A percentile compares a stretch with the other conserved stretches of the same genome.
These are phyloP conservation scores for Apophysomyces variabilis DNA, from an alignment of 371 early-diverging fungal genomes.

Conservation along the genomic window DNA sequence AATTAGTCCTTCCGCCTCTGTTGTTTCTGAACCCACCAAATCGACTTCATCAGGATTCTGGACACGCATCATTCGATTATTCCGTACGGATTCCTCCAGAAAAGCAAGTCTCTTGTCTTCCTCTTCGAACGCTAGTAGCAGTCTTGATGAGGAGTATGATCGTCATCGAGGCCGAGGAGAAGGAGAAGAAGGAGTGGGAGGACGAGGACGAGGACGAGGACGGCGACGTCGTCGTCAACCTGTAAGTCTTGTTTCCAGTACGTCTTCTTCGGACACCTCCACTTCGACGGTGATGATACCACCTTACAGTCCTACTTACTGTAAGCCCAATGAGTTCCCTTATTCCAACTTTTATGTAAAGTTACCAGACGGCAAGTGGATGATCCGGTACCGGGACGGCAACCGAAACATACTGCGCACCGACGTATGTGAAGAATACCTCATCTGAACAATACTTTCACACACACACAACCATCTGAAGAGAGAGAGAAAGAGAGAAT, in stretches of 20 bases:
- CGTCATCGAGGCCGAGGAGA: no score
- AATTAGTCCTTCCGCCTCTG: no score
- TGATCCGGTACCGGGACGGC: constrained; percentile 51
- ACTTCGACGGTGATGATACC: constrained; percentile 30
- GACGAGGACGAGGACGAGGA: background rate
- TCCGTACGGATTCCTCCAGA: background rate
- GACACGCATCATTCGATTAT: background rate
- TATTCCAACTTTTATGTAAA: constrained; percentile 56
- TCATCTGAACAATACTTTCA: background rate
- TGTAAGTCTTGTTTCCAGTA: background rate
- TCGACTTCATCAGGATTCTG: background rate
- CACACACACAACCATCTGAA: no score
- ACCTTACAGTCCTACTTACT: constrained; percentile 54
- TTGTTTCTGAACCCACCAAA: background rate
- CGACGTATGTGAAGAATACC: constrained; percentile 42
- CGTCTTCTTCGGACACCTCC: background rate
- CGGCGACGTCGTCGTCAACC: background rate
- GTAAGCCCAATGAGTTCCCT: constrained; percentile 47
- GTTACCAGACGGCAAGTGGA: constrained; percentile 51
- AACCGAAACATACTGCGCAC: constrained; percentile 51
- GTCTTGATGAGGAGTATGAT: no score
- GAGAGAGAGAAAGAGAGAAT: no score
- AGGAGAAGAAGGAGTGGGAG: background rate
- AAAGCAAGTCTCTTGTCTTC: background rate
- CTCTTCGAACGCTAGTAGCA: background rate